These are phyloP conservation scores for Wickerhamomyces hampshirensis DNA, from an alignment of 805 yeast genomes.

Conservation along the genomic window DNA sequence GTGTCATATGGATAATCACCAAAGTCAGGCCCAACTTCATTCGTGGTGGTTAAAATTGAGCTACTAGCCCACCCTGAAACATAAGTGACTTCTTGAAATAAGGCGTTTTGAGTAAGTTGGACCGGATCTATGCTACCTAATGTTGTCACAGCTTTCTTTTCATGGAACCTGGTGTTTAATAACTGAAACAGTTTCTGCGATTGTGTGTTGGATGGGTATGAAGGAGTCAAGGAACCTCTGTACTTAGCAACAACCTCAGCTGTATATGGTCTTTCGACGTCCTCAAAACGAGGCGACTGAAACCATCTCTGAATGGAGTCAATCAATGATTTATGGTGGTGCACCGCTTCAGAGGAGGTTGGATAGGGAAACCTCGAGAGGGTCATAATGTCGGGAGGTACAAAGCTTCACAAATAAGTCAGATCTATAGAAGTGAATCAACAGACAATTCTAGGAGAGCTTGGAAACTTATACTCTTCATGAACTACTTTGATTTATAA, in stretches of 20 bases:
- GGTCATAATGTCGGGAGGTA: slow-evolving; percentile 4
- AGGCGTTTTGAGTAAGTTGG: slow-evolving; percentile 53
- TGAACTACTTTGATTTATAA: too few relatives aligned
- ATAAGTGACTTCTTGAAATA: slow-evolving; percentile 47
- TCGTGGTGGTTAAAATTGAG: slow-evolving; percentile 50
- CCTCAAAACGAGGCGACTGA: slow-evolving; percentile 40
- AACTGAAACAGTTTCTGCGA: slow-evolving; percentile 47
- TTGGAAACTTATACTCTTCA: too few relatives aligned
- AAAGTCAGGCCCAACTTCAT: slow-evolving; percentile 61
- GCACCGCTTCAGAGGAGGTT: slow-evolving; percentile 11
- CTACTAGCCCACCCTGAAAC: slow-evolving; percentile 63
- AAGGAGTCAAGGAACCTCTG: slow-evolving; percentile 42
- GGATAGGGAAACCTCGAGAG: slow-evolving; percentile 22
- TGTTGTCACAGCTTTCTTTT: slow-evolving; percentile 47
- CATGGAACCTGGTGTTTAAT: slow-evolving; percentile 34
- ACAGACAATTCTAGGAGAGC: too few relatives aligned
- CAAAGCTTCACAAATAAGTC: too few relatives aligned
- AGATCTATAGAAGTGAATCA: too few relatives aligned
- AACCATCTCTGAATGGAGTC: slow-evolving; percentile 45
- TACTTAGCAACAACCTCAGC: slow-evolving; percentile 48
- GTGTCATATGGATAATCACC: slow-evolving; percentile 70
- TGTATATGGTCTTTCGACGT: slow-evolving; percentile 45
- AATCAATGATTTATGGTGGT: slow-evolving; percentile 25
- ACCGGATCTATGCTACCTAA: slow-evolving; percentile 61
- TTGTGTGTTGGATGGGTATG: slow-evolving; percentile 46